A percentile compares a stretch with the other conserved stretches of the same genome.
These are phyloP conservation scores for Chloroidium sp. DNA, from an alignment of 163 green algal species.

Conservation along the genomic window DNA sequence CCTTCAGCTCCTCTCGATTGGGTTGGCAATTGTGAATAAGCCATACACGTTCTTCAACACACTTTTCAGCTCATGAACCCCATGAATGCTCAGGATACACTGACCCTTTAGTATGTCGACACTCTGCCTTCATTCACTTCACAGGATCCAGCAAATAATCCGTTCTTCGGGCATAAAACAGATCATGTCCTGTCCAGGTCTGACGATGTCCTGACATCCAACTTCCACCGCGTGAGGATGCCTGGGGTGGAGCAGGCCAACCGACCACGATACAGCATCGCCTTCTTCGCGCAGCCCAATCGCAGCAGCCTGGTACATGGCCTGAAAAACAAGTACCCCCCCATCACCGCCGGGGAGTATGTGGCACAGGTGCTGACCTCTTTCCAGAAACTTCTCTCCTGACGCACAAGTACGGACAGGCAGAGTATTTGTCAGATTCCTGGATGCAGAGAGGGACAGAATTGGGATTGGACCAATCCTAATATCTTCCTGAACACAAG, in stretches of 20 bases:
- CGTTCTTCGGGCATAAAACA: too few relatives aligned
- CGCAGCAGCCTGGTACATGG: constrained; percentile 4
- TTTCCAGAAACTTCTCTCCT: too few relatives aligned
- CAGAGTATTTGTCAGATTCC: too few relatives aligned
- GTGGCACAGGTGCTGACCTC: background rate
- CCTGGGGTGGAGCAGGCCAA: background rate
- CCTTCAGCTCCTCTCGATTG: background rate
- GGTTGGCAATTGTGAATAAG: background rate
- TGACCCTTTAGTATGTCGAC: too few relatives aligned
- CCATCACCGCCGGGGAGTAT: constrained; percentile 7
- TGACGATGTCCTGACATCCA: constrained; percentile 7
- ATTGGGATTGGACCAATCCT: too few relatives aligned
- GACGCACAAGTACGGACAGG: too few relatives aligned
- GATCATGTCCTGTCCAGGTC: background rate
- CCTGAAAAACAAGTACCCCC: constrained; percentile 9
- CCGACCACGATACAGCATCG: background rate
- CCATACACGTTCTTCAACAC: background rate
- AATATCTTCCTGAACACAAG: too few relatives aligned
- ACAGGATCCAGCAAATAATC: too few relatives aligned
- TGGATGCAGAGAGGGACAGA: too few relatives aligned
- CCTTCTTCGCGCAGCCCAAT: constrained; percentile 9
- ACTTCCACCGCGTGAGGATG: constrained; percentile 12
- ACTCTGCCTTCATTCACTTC: too few relatives aligned
- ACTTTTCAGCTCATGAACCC: too few relatives aligned
- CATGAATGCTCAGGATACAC: too few relatives aligned